A percentile compares a stretch with the other conserved stretches of the same genome.
These are phyloP conservation scores for Talaromyces sp. DNA, from an alignment of 2,329 filamentous ascomycete species.

Conservation along the genomic window DNA sequence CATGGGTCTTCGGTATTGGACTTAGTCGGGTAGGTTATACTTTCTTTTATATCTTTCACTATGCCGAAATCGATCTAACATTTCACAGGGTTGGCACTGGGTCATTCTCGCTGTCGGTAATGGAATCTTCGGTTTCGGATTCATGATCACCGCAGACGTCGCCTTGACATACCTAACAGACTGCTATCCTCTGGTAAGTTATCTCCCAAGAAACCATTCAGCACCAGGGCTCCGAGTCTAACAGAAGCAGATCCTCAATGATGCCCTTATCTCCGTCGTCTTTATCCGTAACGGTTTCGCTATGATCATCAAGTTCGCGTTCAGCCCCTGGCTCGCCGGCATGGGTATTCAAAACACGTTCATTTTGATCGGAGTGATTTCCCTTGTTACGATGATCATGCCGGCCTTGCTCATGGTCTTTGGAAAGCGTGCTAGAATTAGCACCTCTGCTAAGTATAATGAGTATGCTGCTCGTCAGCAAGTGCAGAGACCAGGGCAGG, in stretches of 20 bases:
- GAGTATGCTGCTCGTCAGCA: slow-evolving; percentile 1
- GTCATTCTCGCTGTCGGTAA: slow-evolving; percentile 10
- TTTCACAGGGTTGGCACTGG: slow-evolving; percentile 6
- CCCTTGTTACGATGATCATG: slow-evolving; percentile 6
- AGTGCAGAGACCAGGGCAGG: too few relatives aligned
- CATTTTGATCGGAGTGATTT: slow-evolving; percentile 8
- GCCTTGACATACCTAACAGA: slow-evolving; percentile 15
- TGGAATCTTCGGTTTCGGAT: slow-evolving; percentile 16
- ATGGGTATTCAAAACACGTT: slow-evolving; percentile 15
- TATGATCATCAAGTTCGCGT: slow-evolving; percentile 6
- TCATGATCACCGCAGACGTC: slow-evolving; percentile 12
- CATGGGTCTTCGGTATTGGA: slow-evolving; percentile 11
- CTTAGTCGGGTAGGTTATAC: slow-evolving; percentile 5
- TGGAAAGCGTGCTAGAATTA: slow-evolving; percentile 5
- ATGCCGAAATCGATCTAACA: background rate
- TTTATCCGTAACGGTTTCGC: slow-evolving; percentile 13
- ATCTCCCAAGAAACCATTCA: background rate
- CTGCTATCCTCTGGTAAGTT: slow-evolving; percentile 11
- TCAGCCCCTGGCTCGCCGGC: slow-evolving; percentile 4
- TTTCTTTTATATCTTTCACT: too few relatives aligned
- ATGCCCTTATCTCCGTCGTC: slow-evolving; percentile 13
- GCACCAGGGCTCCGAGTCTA: background rate
- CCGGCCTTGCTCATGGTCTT: slow-evolving; percentile 5
- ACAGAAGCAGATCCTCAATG: slow-evolving; percentile 10
- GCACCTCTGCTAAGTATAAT: slow-evolving; percentile 7